Conservation (phyloP, 2,329 filamentous ascomycete species). For the Pseudogymnoascus destructans region DNA sequence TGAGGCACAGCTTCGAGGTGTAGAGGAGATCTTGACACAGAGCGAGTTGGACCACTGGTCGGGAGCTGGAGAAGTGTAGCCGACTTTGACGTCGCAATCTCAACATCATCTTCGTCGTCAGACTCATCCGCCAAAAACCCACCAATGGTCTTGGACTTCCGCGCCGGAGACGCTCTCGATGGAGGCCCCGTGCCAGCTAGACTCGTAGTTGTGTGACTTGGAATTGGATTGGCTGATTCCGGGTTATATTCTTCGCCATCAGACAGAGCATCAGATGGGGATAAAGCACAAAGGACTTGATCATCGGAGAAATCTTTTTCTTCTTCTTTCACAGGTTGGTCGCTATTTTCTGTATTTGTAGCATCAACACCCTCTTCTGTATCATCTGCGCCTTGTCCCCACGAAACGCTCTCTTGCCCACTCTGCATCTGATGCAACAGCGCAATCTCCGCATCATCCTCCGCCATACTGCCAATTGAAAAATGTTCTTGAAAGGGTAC, state of each 20-base stretch:
- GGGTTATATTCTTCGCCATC: slow-evolving; percentile 25
- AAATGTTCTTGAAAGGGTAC: background rate
- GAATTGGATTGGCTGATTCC: slow-evolving; percentile 17
- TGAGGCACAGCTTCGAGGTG: slow-evolving; percentile 4
- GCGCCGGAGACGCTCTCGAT: slow-evolving; percentile 22
- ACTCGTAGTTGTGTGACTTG: slow-evolving; percentile 20
- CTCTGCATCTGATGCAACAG: slow-evolving; percentile 27
- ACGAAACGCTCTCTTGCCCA: slow-evolving; percentile 24
- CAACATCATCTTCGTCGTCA: slow-evolving; percentile 25
- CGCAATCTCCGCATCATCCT: slow-evolving; percentile 28
- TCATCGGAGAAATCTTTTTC: slow-evolving; percentile 25
- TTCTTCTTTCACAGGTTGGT: slow-evolving; percentile 26
- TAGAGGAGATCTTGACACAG: slow-evolving; percentile 7
- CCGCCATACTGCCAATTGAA: slow-evolving; percentile 21
- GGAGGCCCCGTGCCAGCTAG: slow-evolving; percentile 24
- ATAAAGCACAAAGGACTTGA: slow-evolving; percentile 27
- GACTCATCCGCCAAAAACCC: slow-evolving; percentile 28
- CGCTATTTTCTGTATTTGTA: slow-evolving; percentile 27
- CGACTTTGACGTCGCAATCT: slow-evolving; percentile 13
- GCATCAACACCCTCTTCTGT: slow-evolving; percentile 22
- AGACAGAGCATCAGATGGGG: slow-evolving; percentile 24
- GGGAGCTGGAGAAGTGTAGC: slow-evolving; percentile 19
- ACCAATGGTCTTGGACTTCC: slow-evolving; percentile 22
- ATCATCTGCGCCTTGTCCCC: slow-evolving; percentile 20
- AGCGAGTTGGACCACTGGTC: slow-evolving; percentile 21